phyloP scores from a whole-genome alignment of 305 asterid species.

The Petunia hybrid region DNA sequence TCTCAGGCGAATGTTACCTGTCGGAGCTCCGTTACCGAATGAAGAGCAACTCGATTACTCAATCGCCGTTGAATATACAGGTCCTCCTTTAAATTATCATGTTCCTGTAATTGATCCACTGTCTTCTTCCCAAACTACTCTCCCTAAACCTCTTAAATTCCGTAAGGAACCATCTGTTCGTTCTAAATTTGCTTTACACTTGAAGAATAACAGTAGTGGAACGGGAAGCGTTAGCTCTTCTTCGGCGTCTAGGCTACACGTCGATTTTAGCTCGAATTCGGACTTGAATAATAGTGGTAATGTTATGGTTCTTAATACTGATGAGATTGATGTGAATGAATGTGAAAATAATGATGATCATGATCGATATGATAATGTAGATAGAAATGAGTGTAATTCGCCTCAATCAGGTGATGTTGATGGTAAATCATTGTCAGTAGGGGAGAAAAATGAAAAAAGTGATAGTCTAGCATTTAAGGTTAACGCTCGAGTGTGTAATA shows the following conservation, averaged over 20 bases:
- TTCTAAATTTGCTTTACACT: conserved; percentile 25
- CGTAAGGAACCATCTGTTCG: conserved; percentile 29
- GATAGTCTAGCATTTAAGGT: conserved; percentile 28
- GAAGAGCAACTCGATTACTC: conserved; percentile 78
- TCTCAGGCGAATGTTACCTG: conserved; percentile 63
- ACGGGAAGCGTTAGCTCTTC: conserved; percentile 32
- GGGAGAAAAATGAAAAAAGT: conserved; percentile 30
- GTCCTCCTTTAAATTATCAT: conserved; percentile 51
- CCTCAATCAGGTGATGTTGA: conserved; percentile 9
- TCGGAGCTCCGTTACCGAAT: conserved; percentile 71
- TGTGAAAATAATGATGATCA: neutral
- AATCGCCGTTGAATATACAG: conserved; percentile 61
- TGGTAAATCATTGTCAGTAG: conserved; percentile 5
- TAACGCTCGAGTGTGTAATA: conserved; percentile 42
- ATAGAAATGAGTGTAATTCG: conserved; percentile 14
- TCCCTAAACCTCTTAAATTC: conserved; percentile 33
- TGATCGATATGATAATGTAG: conserved; percentile 6
- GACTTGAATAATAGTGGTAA: conserved; percentile 25
- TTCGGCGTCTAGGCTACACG: conserved; percentile 17
- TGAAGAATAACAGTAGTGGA: conserved; percentile 27
- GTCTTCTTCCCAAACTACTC: conserved; percentile 42
- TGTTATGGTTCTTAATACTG: conserved; percentile 3
- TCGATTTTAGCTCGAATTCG: conserved; percentile 27
- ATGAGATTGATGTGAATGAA: neutral
- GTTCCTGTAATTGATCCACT: conserved; percentile 45